Base-by-base conservation (phyloP, 805 yeast species). In the Lachancea mirantina region DNA sequence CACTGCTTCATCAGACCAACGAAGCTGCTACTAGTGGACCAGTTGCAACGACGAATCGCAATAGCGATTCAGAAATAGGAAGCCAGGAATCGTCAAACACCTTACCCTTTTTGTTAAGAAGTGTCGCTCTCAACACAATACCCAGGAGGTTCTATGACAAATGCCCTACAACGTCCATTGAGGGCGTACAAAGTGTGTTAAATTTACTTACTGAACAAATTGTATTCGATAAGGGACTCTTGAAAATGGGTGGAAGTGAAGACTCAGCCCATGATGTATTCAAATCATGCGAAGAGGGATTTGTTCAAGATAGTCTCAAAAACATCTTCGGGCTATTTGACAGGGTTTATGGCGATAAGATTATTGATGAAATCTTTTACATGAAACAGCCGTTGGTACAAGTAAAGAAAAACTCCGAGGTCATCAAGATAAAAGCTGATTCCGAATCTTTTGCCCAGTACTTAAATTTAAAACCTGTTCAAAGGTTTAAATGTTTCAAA, bases 81-180 rank as follows among this genome's bases (percentile, higher is more conserved):
- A 23, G 29, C 6, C 38, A 49, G 5, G 53, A 50, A 28, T 42
- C 54, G 3, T 68, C 83, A 5, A 80, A 78, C 42, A 77, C 78
- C 56, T 53, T 81, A 20, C 88, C 87, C 2, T 74, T 82, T 55
- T 63, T 82, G 8, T 54, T 82, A 17, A 59, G 88, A 38, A 72
- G 77, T 25, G 70, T 79, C 38, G 78, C 84, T 13, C 62, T 78
- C 0, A 62, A 68, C 26, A 69, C 82, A 0, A 74, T 82, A 8
- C 89, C 94, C 0, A 61, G 65, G 10, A 45, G 51, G 9, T 75
- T 76, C 40, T 55, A 46, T 6, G 32, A 30, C 15, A 30, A 43
- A 3, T 53, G 49, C 26, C 55, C 58, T 3, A 25, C 34, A 2
- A 40, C 53, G 4, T 36, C 40, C 2, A 26, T 47, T 2, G 32